Percentiles rank a stretch among this genome's conserved stretches.
Evolutionary conservation across 805 yeast genomes (phyloP).

Genomic region (Ogataea nitratoaversa): DNA sequence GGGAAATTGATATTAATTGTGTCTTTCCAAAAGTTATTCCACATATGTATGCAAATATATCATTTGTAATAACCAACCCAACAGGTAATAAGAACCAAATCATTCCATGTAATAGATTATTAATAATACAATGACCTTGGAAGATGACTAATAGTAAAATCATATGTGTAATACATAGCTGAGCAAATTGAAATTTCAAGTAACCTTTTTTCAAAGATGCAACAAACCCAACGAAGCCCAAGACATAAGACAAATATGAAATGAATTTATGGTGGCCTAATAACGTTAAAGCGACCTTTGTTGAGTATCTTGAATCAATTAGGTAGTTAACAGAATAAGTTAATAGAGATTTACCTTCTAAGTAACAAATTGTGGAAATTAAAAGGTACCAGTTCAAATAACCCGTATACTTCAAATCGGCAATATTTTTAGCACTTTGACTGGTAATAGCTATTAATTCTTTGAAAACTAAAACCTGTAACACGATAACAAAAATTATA

Average conservation of each 20-base stretch:
- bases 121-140: slow-evolving; percentile 91
- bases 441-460: slow-evolving; percentile 87
- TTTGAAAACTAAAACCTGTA: slow-evolving; percentile 81
- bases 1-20: slow-evolving; percentile 87
- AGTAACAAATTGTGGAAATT: slow-evolving; percentile 78
- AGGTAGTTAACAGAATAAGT: slow-evolving; percentile 39
- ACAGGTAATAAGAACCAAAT: slow-evolving; percentile 95
- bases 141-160: slow-evolving; percentile 82
- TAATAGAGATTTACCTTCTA: slow-evolving; percentile 82
- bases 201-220: slow-evolving; percentile 84
- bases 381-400: slow-evolving; percentile 92
- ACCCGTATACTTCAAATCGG: slow-evolving; percentile 71
- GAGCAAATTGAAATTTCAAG: slow-evolving; percentile 89
- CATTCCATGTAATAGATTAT: slow-evolving; percentile 83
- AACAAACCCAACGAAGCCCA: slow-evolving; percentile 89
- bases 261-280: slow-evolving; percentile 73
- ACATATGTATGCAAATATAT: slow-evolving; percentile 93
- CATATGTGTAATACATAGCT: slow-evolving; percentile 92
- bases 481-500: slow-evolving; percentile 61
- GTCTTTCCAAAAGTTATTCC: slow-evolving; percentile 96
- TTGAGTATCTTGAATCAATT: slow-evolving; percentile 25
- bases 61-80: slow-evolving; percentile 87
- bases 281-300: slow-evolving; percentile 24
- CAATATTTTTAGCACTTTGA: slow-evolving; percentile 69
- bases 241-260: slow-evolving; percentile 75